These are phyloP conservation scores for Eucalyptus lansdowneana DNA, from an alignment of 345 rosid species.

Conservation along the genomic window DNA sequence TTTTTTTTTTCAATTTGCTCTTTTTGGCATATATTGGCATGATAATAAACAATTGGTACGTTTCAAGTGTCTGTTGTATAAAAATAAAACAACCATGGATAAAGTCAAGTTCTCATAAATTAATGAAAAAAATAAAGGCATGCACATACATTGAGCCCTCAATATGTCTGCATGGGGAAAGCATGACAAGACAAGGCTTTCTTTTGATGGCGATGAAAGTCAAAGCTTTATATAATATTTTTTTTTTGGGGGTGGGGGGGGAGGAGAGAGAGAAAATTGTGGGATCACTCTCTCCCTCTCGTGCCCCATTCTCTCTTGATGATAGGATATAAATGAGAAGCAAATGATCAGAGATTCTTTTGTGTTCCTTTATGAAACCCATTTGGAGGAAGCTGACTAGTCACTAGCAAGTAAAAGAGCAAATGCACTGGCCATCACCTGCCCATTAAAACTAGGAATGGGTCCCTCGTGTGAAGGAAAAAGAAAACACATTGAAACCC, in stretches of 20 bases:
- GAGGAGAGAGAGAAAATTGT: background rate
- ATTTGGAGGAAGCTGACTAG: background rate
- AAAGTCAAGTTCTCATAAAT: background rate
- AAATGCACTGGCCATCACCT: background rate
- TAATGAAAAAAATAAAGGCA: background rate
- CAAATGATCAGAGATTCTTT: background rate
- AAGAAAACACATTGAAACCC: background rate
- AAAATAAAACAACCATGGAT: background rate
- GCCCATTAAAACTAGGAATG: background rate
- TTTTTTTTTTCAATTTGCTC: background rate
- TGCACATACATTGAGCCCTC: background rate
- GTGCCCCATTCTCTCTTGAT: background rate
- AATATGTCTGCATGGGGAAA: background rate
- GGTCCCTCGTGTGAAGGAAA: background rate
- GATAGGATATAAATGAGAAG: background rate
- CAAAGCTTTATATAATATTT: background rate
- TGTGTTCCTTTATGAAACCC: background rate
- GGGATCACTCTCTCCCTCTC: background rate
- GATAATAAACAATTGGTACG: background rate
- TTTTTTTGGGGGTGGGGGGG: background rate
- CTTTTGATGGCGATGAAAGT: background rate
- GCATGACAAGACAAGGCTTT: background rate
- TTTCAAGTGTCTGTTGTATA: background rate
- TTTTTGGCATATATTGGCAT: background rate
- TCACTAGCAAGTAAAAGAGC: background rate